phyloP scores from a whole-genome alignment of 306 rosid genomes.

The Begonia loranthoides region DNA sequence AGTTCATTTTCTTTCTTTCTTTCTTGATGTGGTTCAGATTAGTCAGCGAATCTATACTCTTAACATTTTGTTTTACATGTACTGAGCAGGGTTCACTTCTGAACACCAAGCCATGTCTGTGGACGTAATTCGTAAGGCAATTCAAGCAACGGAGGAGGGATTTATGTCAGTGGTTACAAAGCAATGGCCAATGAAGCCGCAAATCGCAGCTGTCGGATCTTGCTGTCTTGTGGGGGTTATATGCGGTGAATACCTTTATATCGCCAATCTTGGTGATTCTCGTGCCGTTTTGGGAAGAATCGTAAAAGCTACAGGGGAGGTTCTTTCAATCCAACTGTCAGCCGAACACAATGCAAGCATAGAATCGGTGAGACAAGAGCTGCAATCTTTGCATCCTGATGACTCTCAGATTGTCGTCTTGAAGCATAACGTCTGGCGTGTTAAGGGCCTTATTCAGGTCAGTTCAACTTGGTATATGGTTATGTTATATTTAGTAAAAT shows the following conservation, averaged over 20 bases:
- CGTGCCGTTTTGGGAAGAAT: conserved; percentile 84
- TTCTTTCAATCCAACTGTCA: conserved; percentile 59
- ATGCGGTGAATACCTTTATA: conserved; percentile 51
- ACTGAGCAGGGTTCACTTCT: conserved; percentile 48
- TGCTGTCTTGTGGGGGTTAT: conserved; percentile 83
- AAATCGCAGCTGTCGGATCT: conserved; percentile 90
- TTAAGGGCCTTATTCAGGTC: conserved; percentile 82
- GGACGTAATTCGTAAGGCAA: conserved; percentile 77
- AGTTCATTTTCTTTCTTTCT: too few species aligned
- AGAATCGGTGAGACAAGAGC: conserved; percentile 73
- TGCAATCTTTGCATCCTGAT: conserved; percentile 75
- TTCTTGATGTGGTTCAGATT: too few species aligned
- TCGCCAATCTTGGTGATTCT: conserved; percentile 85
- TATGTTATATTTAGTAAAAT: too few species aligned
- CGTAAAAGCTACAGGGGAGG: conserved; percentile 69
- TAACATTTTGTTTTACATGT: conserved; percentile 6
- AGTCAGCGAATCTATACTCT: too few species aligned
- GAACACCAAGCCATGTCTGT: conserved; percentile 71
- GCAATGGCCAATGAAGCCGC: conserved; percentile 58
- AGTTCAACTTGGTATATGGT: background rate
- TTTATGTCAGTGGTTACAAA: conserved; percentile 54
- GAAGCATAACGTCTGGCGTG: conserved; percentile 93
- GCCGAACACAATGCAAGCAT: conserved; percentile 65
- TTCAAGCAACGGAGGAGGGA: conserved; percentile 88
- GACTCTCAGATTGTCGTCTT: conserved; percentile 69